These are phyloP conservation scores for Cladosporium cucumerinum DNA, from an alignment of 2,329 filamentous ascomycete species.

Conservation along the genomic window DNA sequence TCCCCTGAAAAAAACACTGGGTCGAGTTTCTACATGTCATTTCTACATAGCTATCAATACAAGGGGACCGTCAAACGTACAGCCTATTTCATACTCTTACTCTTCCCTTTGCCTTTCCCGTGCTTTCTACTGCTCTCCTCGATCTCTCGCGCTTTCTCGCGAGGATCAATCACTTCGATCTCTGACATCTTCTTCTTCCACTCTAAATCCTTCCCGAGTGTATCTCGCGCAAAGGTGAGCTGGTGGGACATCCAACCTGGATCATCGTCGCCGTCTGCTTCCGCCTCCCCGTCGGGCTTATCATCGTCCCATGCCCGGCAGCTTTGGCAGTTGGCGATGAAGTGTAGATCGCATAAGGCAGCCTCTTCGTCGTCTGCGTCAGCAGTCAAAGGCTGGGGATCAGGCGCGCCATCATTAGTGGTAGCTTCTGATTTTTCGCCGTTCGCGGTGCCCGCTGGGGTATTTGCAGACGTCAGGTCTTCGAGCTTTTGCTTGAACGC, in stretches of 20 bases:
- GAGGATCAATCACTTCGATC: constrained; percentile 75
- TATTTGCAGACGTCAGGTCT: constrained; percentile 25
- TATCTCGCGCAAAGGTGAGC: constrained; percentile 83
- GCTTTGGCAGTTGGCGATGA: constrained; percentile 91
- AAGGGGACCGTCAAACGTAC: background rate
- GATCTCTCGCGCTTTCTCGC: constrained; percentile 31
- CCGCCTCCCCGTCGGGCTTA: constrained; percentile 56
- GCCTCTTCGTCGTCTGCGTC: constrained; percentile 61
- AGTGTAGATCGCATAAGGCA: constrained; percentile 85
- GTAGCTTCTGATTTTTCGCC: constrained; percentile 9
- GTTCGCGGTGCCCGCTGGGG: background rate
- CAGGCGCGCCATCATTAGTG: constrained; percentile 6
- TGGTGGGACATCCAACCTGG: constrained; percentile 82
- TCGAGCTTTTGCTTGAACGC: constrained; percentile 78
- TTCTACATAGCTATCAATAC: background rate
- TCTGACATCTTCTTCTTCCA: constrained; percentile 91
- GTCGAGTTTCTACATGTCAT: background rate
- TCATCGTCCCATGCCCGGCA: constrained; percentile 79
- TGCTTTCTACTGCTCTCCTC: constrained; percentile 27
- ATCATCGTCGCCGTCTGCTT: constrained; percentile 51
- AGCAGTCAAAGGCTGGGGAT: constrained; percentile 33
- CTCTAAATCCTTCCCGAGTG: constrained; percentile 81
- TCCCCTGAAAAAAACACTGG: too few relatives aligned
- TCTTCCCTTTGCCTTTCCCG: constrained; percentile 22
- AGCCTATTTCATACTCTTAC: background rate